Evolutionary conservation across 495 filamentous ascomycete genomes (phyloP), one percentile per base, ranked within the genome.

Genomic region (Opeltia flavorubescens): DNA sequence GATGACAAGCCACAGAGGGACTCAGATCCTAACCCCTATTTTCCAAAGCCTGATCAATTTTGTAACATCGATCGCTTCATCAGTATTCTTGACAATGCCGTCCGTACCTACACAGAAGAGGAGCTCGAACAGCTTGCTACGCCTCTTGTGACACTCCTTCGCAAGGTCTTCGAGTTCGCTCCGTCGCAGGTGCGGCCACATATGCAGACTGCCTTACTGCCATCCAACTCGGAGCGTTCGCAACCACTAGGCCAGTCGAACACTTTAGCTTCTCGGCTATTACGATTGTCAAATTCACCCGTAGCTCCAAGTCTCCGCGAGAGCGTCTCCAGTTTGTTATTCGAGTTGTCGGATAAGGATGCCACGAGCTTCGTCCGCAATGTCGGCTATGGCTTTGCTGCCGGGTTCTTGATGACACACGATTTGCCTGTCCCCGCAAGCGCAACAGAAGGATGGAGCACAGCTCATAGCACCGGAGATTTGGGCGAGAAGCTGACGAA

Each of bases 341-440:
- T 95, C 58, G 84, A 91, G 36, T 69, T 95, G 21, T 93, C 85
- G 1, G 81, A 78, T 42, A 83, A 79, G 51, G 75, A 87, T 53
- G 75, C 81, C 0, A 70, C 73, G 21, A 80, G 62, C 25, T 80
- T 91, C 43, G 81, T 91, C 0, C 68, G 78, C 31, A 86, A 88
- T 46, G 84, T 94, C 23, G 86, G 91, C 1, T 95, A 94, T 55
- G 91, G 91, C 0, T 95, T 83, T 56, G 91, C 91, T 2, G 83
- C 88, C 1, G 91, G 91, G 1, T 89, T 89, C 56, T 65, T 98
- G 26, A 80, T 87, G 62, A 80, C 81, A 34, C 83, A 85, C 40
- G 81, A 86, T 18, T 74, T 95, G 15, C 69, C 81, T 3, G 67
- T 95, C 15, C 85, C 89, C 0, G 69, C 81, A 41, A 77, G 64